Conservation (phyloP, 805 yeast species). For the Tetrapisispora phaffii region DNA sequence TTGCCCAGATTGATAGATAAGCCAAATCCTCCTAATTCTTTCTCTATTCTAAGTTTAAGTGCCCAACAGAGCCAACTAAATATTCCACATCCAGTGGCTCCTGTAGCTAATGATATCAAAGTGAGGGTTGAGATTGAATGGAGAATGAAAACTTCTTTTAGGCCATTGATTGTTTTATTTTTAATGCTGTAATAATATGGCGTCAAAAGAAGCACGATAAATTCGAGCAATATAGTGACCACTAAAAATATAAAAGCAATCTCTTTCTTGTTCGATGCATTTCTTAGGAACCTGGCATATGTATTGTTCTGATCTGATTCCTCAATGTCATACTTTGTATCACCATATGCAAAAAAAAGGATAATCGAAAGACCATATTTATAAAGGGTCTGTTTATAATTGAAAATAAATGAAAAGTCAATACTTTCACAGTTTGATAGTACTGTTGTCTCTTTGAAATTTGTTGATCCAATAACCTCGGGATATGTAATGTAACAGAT, state of each 20-base stretch:
- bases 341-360: conserved; percentile 23
- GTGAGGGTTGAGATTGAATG: conserved; percentile 21
- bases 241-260: conserved; percentile 13
- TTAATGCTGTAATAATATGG: conserved; percentile 23
- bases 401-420: conserved; percentile 13
- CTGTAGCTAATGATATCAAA: conserved; percentile 15
- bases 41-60: conserved; percentile 13
- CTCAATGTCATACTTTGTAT: neutral
- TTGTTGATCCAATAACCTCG: neutral
- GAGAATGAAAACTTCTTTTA: conserved; percentile 14
- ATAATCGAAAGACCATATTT: conserved; percentile 22
- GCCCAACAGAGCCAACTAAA: conserved; percentile 14
- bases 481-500: conserved; percentile 13
- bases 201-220: conserved; percentile 8
- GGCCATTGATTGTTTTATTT: conserved; percentile 15
- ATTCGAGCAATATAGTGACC: conserved; percentile 10
- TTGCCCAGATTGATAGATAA: conserved; percentile 20
- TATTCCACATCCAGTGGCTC: conserved; percentile 12
- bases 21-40: conserved; percentile 22
- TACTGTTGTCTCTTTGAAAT: neutral
- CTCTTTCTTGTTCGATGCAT: conserved; percentile 8
- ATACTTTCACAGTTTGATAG: neutral
- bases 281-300: conserved; percentile 7
- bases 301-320: neutral
- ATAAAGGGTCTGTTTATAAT: conserved; percentile 20